phyloP scores from a whole-genome alignment of 306 rosid species.

The Vachellia collinsii region DNA sequence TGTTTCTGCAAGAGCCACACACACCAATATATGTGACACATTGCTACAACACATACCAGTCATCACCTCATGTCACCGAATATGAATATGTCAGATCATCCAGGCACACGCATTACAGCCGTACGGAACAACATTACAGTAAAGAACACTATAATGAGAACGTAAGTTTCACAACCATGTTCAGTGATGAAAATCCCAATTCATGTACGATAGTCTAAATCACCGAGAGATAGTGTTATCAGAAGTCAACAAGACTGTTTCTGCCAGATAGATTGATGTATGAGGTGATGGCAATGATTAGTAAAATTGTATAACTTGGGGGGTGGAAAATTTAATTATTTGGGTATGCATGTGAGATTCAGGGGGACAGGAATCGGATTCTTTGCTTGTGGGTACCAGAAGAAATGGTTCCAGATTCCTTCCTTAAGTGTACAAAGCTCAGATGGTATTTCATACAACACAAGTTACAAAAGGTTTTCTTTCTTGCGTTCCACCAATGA shows the following conservation, averaged over 20 bases:
- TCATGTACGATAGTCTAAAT: slow-evolving; percentile 70
- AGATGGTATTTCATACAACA: slow-evolving; percentile 29
- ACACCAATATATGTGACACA: slow-evolving; percentile 60
- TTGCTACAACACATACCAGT: slow-evolving; percentile 66
- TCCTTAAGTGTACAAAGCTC: slow-evolving; percentile 11
- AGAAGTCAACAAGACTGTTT: slow-evolving; percentile 17
- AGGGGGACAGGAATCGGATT: slow-evolving; percentile 53
- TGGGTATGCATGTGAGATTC: slow-evolving; percentile 36
- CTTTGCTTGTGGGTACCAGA: slow-evolving; percentile 53
- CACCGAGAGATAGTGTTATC: not conserved
- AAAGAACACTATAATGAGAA: slow-evolving; percentile 47
- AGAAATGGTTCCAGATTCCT: slow-evolving; percentile 50
- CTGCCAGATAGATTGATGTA: slow-evolving; percentile 32
- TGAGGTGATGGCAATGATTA: slow-evolving; percentile 28
- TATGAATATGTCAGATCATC: slow-evolving; percentile 58
- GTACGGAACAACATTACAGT: slow-evolving; percentile 45
- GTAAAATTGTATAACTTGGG: slow-evolving; percentile 14
- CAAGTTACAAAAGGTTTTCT: slow-evolving; percentile 31
- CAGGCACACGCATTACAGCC: slow-evolving; percentile 39
- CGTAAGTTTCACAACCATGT: slow-evolving; percentile 70
- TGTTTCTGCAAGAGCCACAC: slow-evolving; percentile 31
- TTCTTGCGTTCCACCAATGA: not conserved
- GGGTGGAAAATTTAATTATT: slow-evolving; percentile 18
- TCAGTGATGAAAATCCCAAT: slow-evolving; percentile 93
- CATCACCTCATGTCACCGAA: slow-evolving; percentile 64